Percentiles rank a stretch among this genome's conserved stretches.
Conservation (phyloP, 2,329 filamentous ascomycete genomes). For the Botryotinia convoluta region DNA sequence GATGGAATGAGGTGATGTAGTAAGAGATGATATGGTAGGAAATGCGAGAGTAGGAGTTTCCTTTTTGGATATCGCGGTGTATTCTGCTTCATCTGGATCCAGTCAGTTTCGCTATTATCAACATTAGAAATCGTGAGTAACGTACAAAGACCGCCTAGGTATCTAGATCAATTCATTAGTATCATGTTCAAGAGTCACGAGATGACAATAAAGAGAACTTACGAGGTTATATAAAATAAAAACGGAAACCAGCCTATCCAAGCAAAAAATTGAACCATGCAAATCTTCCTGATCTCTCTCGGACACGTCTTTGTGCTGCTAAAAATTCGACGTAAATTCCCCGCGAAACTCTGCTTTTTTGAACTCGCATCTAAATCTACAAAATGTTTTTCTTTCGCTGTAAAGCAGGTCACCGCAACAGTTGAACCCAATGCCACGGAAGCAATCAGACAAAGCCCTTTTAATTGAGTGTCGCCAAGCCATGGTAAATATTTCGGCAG, state of each 20-base stretch:
- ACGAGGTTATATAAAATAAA: slow-evolving; percentile 39
- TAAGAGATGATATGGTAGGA: neutral
- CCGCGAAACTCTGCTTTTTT: slow-evolving; percentile 9
- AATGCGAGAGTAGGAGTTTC: neutral
- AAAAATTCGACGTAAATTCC: slow-evolving; percentile 8
- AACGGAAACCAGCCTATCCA: slow-evolving; percentile 41
- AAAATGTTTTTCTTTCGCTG: slow-evolving; percentile 19
- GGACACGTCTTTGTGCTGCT: slow-evolving; percentile 17
- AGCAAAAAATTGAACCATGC: slow-evolving; percentile 35
- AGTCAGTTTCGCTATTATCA: neutral
- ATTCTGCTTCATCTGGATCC: slow-evolving; percentile 14
- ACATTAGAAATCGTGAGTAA: neutral
- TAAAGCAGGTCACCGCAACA: slow-evolving; percentile 21
- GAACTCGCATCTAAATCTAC: neutral
- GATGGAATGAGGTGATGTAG: slow-evolving; percentile 15
- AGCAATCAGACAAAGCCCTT: slow-evolving; percentile 29
- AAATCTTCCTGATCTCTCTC: slow-evolving; percentile 25
- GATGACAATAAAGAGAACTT: neutral
- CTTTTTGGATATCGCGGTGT: slow-evolving; percentile 13
- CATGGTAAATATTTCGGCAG: slow-evolving; percentile 26
- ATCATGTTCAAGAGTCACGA: neutral
- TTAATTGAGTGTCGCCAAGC: slow-evolving; percentile 29
- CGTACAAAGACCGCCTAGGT: slow-evolving; percentile 20
- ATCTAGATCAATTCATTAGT: slow-evolving; percentile 15
- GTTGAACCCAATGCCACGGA: slow-evolving; percentile 24